Base-by-base conservation (phyloP, 2,329 filamentous ascomycete genomes). In the Botrytis byssoidea region DNA sequence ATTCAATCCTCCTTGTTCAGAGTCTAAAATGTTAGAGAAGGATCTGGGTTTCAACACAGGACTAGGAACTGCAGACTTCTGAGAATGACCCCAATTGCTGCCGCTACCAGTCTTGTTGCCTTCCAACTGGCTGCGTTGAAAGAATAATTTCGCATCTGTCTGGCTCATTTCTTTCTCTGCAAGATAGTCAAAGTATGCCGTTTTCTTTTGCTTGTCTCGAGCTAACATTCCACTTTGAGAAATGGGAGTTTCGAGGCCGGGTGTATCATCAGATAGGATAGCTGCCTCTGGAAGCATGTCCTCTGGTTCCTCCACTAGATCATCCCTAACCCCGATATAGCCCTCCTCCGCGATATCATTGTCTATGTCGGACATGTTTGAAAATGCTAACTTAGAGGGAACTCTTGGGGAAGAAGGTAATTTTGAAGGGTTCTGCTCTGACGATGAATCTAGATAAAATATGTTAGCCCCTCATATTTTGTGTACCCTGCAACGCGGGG, bases 91-190 rank as follows among this genome's bases (percentile, higher is more conserved):
- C 79, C 79, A 80, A 74, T 78, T 80, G 63, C 77, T 80, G 29
- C 79, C 78, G 22, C 78, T 77, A 22, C 79, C 79, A n/a, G 79
- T 77, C 74, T 78, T 80, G 42, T 81, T 78, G 20, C 78, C 76
- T 51, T 81, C 92, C 74, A 91, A 85, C 82, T 94, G 93, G 83
- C 93, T 94, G 77, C 93, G 88, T 84, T 98, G 95, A 82, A 97
- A 99, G 84, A 98, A 97, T 76, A 98, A 88, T 83, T 97, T 98
- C 74, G 95, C 93, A 82, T 99, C 96, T 40, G 93, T 91, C 82
- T 97, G 94, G 80, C 92, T 97, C 90, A 97, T 92, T 80, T 95
- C 93, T 79, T 96, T 97, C 83, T 99, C 96, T 71, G 93, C 93
- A 70, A 95, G 92, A 80, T 95, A 94, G 83, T 98, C 95, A 84